Evolutionary conservation across 805 yeast species (phyloP).

Genomic region (Wickerhamiella australiensis): DNA sequence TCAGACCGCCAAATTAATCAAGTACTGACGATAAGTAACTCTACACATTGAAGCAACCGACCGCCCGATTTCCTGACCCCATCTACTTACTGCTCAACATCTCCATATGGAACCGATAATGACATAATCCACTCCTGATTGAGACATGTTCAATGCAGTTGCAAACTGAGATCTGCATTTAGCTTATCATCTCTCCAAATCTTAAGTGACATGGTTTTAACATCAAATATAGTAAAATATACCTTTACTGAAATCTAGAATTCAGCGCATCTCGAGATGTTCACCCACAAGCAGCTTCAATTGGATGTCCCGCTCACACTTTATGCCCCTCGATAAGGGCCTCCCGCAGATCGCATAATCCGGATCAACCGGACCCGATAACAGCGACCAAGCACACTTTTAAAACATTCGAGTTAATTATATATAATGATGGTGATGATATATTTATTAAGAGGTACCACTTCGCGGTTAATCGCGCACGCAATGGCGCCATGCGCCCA

Average conservation of each 20-base stretch:
- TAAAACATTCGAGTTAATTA: background rate
- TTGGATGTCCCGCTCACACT: background rate
- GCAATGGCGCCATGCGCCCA: conserved; percentile 3
- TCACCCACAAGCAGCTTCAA: background rate
- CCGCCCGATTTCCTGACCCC: no score
- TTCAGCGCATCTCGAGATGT: background rate
- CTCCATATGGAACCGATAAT: background rate
- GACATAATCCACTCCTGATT: background rate
- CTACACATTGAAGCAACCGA: no score
- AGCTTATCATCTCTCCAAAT: background rate
- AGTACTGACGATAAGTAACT: no score
- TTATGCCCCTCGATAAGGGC: background rate
- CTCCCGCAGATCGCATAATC: background rate
- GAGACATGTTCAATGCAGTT: background rate
- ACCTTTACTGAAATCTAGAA: no score
- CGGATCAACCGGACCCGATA: background rate
- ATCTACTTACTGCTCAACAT: background rate
- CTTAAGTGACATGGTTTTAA: no score
- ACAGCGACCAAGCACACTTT: background rate
- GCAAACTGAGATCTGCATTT: conserved; percentile 1
- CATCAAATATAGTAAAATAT: no score
- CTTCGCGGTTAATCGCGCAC: background rate
- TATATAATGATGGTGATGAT: background rate
- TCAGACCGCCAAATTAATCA: no score
- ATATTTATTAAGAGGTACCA: background rate